phyloP scores from a whole-genome alignment of 192 early-diverging fungal genomes.

The Linnemannia hyalina region DNA sequence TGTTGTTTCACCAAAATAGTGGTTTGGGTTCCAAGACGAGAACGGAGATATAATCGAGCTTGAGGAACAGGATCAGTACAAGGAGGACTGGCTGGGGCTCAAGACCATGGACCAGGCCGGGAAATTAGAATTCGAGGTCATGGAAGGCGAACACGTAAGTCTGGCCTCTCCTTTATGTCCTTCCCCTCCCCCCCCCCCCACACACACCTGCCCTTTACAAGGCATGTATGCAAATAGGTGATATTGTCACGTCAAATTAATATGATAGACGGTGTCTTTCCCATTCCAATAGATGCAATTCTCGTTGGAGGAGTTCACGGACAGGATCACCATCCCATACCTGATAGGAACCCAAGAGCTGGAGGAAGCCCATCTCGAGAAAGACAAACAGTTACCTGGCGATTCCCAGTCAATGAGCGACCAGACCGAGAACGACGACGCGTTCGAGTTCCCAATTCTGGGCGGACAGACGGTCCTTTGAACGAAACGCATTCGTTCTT shows the following conservation, averaged over 20 bases:
- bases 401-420: background rate
- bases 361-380: background rate
- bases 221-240: background rate
- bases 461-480: background rate
- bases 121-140: slow-evolving; percentile 60
- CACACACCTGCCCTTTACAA: too few relatives aligned
- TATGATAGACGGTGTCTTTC: background rate
- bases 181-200: background rate
- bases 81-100: slow-evolving; percentile 80
- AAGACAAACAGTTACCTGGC: background rate
- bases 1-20: slow-evolving; percentile 53
- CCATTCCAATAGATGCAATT: slow-evolving; percentile 58
- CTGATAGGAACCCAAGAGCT: slow-evolving; percentile 31
- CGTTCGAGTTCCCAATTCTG: background rate
- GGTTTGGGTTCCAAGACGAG: slow-evolving; percentile 79
- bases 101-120: slow-evolving; percentile 63
- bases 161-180: background rate
- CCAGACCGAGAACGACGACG: slow-evolving; percentile 10
- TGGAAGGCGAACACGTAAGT: slow-evolving; percentile 70
- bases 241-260: slow-evolving; percentile 8
- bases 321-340: slow-evolving; percentile 58
- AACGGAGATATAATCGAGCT: slow-evolving; percentile 65
- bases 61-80: slow-evolving; percentile 70
- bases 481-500: background rate
- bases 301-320: slow-evolving; percentile 52